phyloP scores from a whole-genome alignment of 1,284 basidiomycete genomes.

The Coniferiporia weirii region DNA sequence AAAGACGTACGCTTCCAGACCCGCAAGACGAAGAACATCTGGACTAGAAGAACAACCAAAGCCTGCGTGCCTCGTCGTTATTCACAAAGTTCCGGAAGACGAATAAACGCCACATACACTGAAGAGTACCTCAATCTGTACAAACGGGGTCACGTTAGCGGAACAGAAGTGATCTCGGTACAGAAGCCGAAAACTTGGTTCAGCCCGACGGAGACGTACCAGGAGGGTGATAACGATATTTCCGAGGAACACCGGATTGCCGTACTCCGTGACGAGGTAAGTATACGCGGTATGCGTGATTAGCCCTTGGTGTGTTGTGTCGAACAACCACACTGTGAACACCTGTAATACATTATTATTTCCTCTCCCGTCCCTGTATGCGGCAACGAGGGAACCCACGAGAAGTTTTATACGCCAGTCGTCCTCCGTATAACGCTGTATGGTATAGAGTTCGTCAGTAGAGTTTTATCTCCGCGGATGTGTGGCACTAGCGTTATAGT shows the following conservation, averaged over 20 bases:
- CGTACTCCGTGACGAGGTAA: conserved; percentile 17
- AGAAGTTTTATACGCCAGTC: conserved; percentile 12
- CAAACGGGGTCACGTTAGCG: background rate
- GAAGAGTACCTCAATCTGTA: conserved; percentile 8
- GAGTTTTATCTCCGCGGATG: background rate
- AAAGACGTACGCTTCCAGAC: conserved; percentile 16
- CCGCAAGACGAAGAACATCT: conserved; percentile 14
- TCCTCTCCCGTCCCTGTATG: background rate
- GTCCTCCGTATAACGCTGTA: conserved; percentile 14
- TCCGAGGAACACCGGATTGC: conserved; percentile 8
- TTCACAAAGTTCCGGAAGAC: background rate
- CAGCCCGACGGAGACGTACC: background rate
- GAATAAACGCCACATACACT: conserved; percentile 1
- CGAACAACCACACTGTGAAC: conserved; percentile 10
- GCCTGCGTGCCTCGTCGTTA: background rate
- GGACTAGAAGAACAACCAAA: conserved; percentile 13
- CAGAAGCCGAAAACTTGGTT: background rate
- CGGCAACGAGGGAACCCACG: background rate
- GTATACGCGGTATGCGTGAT: conserved; percentile 18
- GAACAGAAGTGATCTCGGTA: background rate
- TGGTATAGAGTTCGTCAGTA: background rate
- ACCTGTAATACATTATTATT: conserved; percentile 1
- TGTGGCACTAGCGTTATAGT: conserved; percentile 9
- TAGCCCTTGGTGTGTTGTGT: conserved; percentile 17
- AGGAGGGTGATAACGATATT: conserved; percentile 13